Evolutionary conservation across 1,284 basidiomycete genomes (phyloP).

Genomic region (Sutorius eximius): DNA sequence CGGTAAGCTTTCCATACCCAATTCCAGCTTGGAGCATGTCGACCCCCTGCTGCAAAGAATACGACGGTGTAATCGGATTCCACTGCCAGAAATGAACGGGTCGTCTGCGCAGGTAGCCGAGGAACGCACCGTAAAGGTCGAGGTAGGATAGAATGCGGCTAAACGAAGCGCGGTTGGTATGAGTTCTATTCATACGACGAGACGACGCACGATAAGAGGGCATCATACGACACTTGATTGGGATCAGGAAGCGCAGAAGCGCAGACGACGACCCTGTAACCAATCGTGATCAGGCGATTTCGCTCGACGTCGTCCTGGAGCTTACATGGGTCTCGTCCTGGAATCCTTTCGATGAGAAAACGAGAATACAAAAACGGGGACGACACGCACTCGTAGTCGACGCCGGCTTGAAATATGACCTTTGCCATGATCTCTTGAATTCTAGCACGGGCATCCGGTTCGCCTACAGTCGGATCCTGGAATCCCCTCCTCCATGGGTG

Average conservation of each 20-base stretch:
- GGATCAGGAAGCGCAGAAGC: constrained; percentile 82
- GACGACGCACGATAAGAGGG: constrained; percentile 64
- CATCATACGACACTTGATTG: constrained; percentile 71
- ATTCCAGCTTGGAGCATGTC: constrained; percentile 77
- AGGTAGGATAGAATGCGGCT: constrained; percentile 76
- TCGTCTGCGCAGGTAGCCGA: background rate
- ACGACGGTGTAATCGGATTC: constrained; percentile 86
- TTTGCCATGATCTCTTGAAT: constrained; percentile 66
- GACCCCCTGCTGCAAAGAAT: constrained; percentile 81
- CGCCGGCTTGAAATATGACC: constrained; percentile 84
- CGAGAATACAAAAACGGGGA: background rate
- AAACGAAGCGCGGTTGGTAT: constrained; percentile 12
- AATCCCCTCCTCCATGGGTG: constrained; percentile 27
- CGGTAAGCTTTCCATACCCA: constrained; percentile 91
- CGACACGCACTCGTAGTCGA: constrained; percentile 74
- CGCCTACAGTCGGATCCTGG: constrained; percentile 14
- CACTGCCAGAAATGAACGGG: constrained; percentile 44
- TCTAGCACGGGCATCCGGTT: constrained; percentile 41
- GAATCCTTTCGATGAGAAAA: constrained; percentile 11
- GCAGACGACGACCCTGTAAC: constrained; percentile 71
- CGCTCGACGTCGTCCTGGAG: constrained; percentile 9
- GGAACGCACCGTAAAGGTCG: constrained; percentile 67
- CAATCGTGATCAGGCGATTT: background rate
- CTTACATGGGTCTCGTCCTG: constrained; percentile 83
- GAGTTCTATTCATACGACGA: background rate